Conservation (phyloP, 345 rosid species). For the Rhizophora apiculata region DNA sequence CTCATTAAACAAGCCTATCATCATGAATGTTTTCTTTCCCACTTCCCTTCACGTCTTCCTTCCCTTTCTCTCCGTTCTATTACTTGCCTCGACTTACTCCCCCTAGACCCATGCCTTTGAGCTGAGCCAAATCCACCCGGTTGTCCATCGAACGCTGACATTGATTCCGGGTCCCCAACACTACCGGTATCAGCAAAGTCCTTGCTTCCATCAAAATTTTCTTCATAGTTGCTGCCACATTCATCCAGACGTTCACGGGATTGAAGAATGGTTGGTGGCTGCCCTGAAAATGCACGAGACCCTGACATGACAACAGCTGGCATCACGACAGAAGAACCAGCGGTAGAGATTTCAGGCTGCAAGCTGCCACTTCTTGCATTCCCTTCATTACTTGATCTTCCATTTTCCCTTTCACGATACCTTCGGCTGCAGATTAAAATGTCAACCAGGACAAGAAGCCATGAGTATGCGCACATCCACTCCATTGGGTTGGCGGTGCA, state of each 20-base stretch:
- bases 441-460: background rate
- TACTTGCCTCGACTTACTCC: constrained; percentile 63
- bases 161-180: constrained; percentile 61
- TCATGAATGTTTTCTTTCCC: constrained; percentile 74
- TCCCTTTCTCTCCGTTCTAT: constrained; percentile 70
- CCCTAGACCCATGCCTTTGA: constrained; percentile 64
- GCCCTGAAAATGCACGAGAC: constrained; percentile 57
- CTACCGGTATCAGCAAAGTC: constrained; percentile 75
- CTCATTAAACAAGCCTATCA: too few species aligned
- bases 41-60: constrained; percentile 72
- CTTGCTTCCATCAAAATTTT: constrained; percentile 68
- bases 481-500: background rate
- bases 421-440: constrained; percentile 45
- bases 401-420: constrained; percentile 74
- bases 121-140: constrained; percentile 43
- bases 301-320: constrained; percentile 57
- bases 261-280: constrained; percentile 70
- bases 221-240: constrained; percentile 60
- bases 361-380: constrained; percentile 40
- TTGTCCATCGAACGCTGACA: constrained; percentile 60
- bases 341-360: constrained; percentile 39
- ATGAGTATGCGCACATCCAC: background rate
- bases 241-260: constrained; percentile 74
- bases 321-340: constrained; percentile 36
- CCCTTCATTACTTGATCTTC: constrained; percentile 54